Evolutionary conservation across 768 basidiomycete species (phyloP).

Genomic region (Pleurotus djamor): DNA sequence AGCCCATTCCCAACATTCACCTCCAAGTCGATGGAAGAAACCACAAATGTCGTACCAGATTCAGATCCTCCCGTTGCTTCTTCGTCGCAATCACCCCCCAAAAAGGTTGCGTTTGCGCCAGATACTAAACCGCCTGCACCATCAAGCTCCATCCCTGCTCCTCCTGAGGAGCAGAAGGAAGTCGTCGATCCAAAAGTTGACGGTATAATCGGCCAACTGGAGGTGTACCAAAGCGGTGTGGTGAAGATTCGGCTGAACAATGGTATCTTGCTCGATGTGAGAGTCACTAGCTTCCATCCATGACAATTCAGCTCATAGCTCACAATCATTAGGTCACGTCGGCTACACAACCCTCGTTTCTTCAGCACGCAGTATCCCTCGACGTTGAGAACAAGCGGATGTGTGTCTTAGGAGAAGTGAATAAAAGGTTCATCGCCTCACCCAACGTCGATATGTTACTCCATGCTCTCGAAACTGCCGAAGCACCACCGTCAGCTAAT

Average conservation of each 20-base stretch:
- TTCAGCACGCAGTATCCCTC: conserved; percentile 82
- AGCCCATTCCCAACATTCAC: conserved; percentile 77
- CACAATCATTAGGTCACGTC: conserved; percentile 58
- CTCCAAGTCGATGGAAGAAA: conserved; percentile 21
- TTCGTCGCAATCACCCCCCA: conserved; percentile 25
- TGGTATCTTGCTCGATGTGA: conserved; percentile 81
- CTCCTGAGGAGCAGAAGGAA: conserved; percentile 26
- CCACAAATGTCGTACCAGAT: conserved; percentile 18
- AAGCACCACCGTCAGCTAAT: conserved; percentile 31
- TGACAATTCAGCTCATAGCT: neutral
- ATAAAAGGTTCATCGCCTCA: conserved; percentile 80
- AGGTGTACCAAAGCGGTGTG: conserved; percentile 80
- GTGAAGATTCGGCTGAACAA: conserved; percentile 85
- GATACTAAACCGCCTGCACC: conserved; percentile 48
- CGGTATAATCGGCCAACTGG: conserved; percentile 81
- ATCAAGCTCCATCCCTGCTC: conserved; percentile 19
- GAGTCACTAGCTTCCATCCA: conserved; percentile 17
- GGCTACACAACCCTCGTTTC: conserved; percentile 82
- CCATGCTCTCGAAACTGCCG: conserved; percentile 56
- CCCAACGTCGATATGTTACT: conserved; percentile 82
- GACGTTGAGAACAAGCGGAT: conserved; percentile 59
- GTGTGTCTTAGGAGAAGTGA: conserved; percentile 81
- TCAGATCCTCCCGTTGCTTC: conserved; percentile 21
- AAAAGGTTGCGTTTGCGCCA: conserved; percentile 64
- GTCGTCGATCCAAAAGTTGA: conserved; percentile 43